A percentile compares a stretch with the other conserved stretches of the same genome.
phyloP scores from a whole-genome alignment of 2,329 filamentous ascomycete species.

The Epichloe festucae region DNA sequence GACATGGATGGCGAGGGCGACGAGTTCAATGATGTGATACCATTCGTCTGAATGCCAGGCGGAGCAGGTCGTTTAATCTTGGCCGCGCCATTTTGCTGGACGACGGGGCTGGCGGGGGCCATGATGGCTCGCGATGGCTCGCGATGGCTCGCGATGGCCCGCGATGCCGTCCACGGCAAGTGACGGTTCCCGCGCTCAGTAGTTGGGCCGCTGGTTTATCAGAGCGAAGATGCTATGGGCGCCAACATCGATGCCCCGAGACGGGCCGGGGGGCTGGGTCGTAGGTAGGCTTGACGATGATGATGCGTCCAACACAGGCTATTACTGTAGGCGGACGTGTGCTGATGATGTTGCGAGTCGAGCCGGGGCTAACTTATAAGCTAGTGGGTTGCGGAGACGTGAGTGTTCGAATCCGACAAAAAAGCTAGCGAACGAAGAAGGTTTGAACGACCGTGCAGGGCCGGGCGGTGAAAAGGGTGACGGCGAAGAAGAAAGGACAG shows the following conservation, averaged over 20 bases:
- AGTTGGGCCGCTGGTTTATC: not conserved
- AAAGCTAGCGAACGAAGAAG: slow-evolving; percentile 3
- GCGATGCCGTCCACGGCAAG: slow-evolving; percentile 5
- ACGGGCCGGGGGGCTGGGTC: slow-evolving; percentile 1
- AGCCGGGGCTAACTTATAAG: slow-evolving; percentile 5
- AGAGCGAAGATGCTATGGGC: not conserved
- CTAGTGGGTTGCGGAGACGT: slow-evolving; percentile 10
- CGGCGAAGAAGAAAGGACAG: not conserved
- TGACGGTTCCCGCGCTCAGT: slow-evolving; percentile 2
- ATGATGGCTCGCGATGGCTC: slow-evolving; percentile 26
- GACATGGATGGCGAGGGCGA: slow-evolving; percentile 47
- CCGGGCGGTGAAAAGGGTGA: slow-evolving; percentile 3
- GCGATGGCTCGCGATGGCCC: slow-evolving; percentile 11
- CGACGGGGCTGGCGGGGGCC: slow-evolving; percentile 41
- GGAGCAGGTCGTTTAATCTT: slow-evolving; percentile 60
- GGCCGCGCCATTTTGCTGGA: slow-evolving; percentile 28
- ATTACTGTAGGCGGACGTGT: not conserved
- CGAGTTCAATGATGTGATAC: slow-evolving; percentile 41
- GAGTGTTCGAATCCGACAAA: not conserved
- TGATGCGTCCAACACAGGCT: not conserved
- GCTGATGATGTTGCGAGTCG: slow-evolving; percentile 10
- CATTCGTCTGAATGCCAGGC: slow-evolving; percentile 54
- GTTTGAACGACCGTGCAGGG: slow-evolving; percentile 1
- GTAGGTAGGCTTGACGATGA: not conserved
- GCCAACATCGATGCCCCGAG: slow-evolving; percentile 10